phyloP scores from a whole-genome alignment of 208 protist species.

The Wallacemonas rigidus region DNA sequence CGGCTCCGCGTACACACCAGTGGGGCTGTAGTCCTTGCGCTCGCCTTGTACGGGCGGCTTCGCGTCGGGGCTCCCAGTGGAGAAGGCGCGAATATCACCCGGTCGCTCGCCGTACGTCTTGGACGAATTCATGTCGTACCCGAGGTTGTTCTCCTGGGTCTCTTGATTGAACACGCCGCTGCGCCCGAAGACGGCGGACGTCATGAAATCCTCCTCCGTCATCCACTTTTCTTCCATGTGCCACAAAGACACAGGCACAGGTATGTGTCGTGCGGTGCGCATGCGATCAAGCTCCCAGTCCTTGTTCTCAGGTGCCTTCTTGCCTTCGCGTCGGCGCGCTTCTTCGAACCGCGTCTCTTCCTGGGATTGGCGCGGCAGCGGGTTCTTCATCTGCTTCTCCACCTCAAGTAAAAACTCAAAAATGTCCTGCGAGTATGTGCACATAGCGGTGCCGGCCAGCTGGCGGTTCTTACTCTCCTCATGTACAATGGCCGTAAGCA shows the following conservation, averaged over 20 bases:
- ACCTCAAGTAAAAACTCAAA: slow-evolving; percentile 91
- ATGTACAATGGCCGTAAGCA: slow-evolving; percentile 90
- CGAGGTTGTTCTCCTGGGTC: slow-evolving; percentile 80
- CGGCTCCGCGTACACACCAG: slow-evolving; percentile 70
- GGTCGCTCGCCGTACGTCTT: slow-evolving; percentile 79
- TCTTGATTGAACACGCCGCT: slow-evolving; percentile 87
- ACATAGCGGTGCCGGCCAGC: slow-evolving; percentile 89
- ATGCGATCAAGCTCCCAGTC: slow-evolving; percentile 83
- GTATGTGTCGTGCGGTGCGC: slow-evolving; percentile 84
- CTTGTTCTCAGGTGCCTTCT: slow-evolving; percentile 24
- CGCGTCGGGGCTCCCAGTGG: slow-evolving; percentile 40
- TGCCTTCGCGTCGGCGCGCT: slow-evolving; percentile 52
- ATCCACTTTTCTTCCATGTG: slow-evolving; percentile 92
- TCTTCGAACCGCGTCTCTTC: slow-evolving; percentile 79
- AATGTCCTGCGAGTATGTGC: slow-evolving; percentile 83
- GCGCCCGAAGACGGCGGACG: slow-evolving; percentile 73
- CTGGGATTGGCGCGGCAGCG: slow-evolving; percentile 38
- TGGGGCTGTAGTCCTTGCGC: slow-evolving; percentile 83
- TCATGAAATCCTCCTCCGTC: slow-evolving; percentile 90
- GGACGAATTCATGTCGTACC: slow-evolving; percentile 86
- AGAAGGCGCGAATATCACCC: slow-evolving; percentile 62
- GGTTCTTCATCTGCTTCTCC: slow-evolving; percentile 89
- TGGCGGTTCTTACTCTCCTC: slow-evolving; percentile 73
- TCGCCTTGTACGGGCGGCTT: slow-evolving; percentile 74
- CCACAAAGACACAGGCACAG: slow-evolving; percentile 82